Base-by-base conservation (phyloP, 2,329 filamentous ascomycete species). In the Ustilaginoidea virens region DNA sequence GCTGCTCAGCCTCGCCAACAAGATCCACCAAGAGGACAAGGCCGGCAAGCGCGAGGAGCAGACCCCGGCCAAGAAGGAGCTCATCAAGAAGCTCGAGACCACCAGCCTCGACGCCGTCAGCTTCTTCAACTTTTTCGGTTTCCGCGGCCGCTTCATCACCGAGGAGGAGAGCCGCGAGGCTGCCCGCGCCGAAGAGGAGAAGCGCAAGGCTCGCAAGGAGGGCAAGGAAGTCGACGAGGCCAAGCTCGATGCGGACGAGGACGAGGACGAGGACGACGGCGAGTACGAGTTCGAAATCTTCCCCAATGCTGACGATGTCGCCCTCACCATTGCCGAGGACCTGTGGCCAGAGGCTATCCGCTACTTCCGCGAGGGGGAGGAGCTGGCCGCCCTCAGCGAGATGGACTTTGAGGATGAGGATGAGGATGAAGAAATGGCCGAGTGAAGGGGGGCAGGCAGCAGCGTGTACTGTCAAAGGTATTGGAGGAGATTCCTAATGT, bases 71-170 rank as follows among this genome's bases (percentile, higher is more conserved):
- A 60, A 67, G 46, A 60, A 62, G 49, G 49, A 53, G 24, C 57
- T 72, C 32, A 55, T 61, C 43, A 58, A 58, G 41, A 64, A 66
- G 58, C 70, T 68, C 36, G 63, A 72, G 39, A 57, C 60, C 37
- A 74, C 66, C 11, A 68, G 69, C 26, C 64, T 79, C 36, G 72
- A 70, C 25, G 74, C 67, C 5, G 49, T 74, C 28, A 85, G 77
- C 56, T 93, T 94, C 66, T 94, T 94, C 50, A 72, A 74, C 33
- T 90, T 78, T 69, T 94, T 94, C 51, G 81, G 78, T 30, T 94
- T 76, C 60, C 71, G 66, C 36, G 81, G 73, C 38, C 61, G 69
- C 38, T 70, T 69, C 45, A 59, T 93, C 42, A 70, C 68, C 26
- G 76, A 71, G 3, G 78, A 81, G 53, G 80, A 92, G 63, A 77